Evolutionary conservation across 2,329 filamentous ascomycete species (phyloP).

Genomic region (Exophiala lecanii-corni): DNA sequence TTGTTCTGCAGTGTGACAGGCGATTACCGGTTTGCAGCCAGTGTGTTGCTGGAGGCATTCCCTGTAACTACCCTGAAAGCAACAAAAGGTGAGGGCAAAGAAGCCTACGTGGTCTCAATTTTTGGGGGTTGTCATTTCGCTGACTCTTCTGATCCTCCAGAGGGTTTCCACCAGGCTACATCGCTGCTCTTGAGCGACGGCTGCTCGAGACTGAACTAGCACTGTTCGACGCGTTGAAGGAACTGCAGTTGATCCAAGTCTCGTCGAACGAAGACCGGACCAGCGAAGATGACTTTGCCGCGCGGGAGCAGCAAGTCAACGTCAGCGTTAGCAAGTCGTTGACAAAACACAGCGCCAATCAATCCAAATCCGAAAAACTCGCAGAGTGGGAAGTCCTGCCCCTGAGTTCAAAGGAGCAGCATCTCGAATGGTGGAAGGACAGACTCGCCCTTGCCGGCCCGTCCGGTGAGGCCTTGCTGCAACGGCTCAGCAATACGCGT

Average conservation of each 20-base stretch:
- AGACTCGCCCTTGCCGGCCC: neutral
- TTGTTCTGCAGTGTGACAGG: constrained; percentile 12
- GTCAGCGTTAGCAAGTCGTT: neutral
- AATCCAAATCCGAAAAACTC: constrained; percentile 5
- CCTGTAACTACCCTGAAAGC: constrained; percentile 22
- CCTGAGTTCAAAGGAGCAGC: constrained; percentile 1
- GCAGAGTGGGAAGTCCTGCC: constrained; percentile 12
- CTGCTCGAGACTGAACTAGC: constrained; percentile 31
- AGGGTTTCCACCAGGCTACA: constrained; percentile 36
- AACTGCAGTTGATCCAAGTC: constrained; percentile 1
- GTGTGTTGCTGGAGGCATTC: constrained; percentile 15
- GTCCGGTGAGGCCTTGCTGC: neutral
- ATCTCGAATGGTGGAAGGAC: constrained; percentile 3
- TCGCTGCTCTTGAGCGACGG: constrained; percentile 37
- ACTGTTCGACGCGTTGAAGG: constrained; percentile 25
- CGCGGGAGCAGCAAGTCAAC: neutral
- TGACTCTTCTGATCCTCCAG: too few species aligned
- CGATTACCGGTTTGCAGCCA: constrained; percentile 22
- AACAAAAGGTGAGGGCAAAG: constrained; percentile 30
- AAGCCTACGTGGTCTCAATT: constrained; percentile 7
- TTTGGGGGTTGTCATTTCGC: too few species aligned
- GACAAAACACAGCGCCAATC: constrained; percentile 2
- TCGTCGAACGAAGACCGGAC: neutral
- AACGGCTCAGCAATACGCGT: neutral
- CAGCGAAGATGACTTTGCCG: neutral